Conservation (phyloP, 129 eudicot species). For the Smallanthus sonchifolius region DNA sequence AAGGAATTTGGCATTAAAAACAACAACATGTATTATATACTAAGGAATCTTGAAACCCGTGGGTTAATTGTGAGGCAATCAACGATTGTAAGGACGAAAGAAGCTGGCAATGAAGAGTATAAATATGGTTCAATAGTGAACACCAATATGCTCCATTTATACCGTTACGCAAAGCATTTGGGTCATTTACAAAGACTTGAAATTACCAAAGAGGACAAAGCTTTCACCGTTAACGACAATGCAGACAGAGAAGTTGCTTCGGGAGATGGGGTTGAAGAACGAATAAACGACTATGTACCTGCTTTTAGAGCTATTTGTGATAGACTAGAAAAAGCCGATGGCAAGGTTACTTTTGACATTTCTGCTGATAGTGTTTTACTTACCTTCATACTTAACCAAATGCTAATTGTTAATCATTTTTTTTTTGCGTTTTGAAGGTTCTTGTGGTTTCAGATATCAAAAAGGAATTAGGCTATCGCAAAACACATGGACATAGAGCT, state of each 20-base stretch:
- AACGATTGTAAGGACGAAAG: conserved; percentile 62
- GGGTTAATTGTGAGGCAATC: conserved; percentile 88
- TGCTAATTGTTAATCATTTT: conserved; percentile 8
- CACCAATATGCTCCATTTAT: conserved; percentile 81
- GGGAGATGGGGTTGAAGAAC: conserved; percentile 41
- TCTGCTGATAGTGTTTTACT: conserved; percentile 11
- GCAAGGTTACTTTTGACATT: conserved; percentile 50
- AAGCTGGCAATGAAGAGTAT: conserved; percentile 35
- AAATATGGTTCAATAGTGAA: conserved; percentile 45
- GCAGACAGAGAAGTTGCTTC: conserved; percentile 34
- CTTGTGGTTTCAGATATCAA: conserved; percentile 77
- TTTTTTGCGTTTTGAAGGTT: conserved; percentile 42
- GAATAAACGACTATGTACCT: conserved; percentile 63
- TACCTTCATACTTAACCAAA: background rate
- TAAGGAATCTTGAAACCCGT: conserved; percentile 67
- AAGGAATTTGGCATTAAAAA: conserved; percentile 61
- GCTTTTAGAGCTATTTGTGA: conserved; percentile 67
- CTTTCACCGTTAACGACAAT: conserved; percentile 23
- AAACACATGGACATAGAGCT: conserved; percentile 59
- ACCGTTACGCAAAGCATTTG: conserved; percentile 79
- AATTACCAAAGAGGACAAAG: conserved; percentile 59
- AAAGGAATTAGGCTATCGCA: conserved; percentile 66
- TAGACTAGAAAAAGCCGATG: conserved; percentile 77
- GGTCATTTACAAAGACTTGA: conserved; percentile 83
- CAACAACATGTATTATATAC: conserved; percentile 54